Evolutionary conservation across 2,329 filamentous ascomycete species (phyloP), one percentile per base, ranked within the genome.

Genomic region (Cladosporium sp.): DNA sequence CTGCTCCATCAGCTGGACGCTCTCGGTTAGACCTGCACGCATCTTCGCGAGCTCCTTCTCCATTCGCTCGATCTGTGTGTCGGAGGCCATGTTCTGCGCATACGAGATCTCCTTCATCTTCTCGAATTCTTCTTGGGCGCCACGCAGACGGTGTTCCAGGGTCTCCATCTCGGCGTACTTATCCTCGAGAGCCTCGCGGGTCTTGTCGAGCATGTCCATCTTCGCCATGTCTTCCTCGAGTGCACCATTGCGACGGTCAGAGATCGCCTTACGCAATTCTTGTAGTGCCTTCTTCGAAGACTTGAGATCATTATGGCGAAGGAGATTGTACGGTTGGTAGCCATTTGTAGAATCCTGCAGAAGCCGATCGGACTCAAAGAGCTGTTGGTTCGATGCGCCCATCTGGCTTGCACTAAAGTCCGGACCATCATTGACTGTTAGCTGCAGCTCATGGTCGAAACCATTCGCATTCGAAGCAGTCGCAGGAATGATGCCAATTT

Each of bases 1-100:
- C 78, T 97, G 94, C 77, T 97, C 93, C 86, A 97, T 90, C 57
- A 96, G 79, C 78, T 97, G 92, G 62, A 97, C 91, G 36, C 89
- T 93, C 77, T 97, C 94, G 2, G 88, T 89, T 32, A 97, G 82
- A 13, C 89, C 90, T 2, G 90, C 87, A 49, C 93, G 86, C 92
- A 98, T 96, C 76, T 93, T 92, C 56, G 91, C 91, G n/a, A 99
- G 82, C 77, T 99, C 93, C 79, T 97, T 97, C 80, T 99, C 95
- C 90, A 97, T 96, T 82, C 95, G 95, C 79, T 99, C 95, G 73
- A 99, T 97, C 77, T 98, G 94, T 10, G 93, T 88, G 76, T 98
- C 95, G 2, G 89, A 92, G 8, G 89, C 90, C 76, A 94, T 87
- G 80, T 96, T 96, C 76, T 97, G 92, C 21, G 93, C 91, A 54